Percentiles rank a stretch among this genome's conserved stretches.
Evolutionary conservation across 345 rosid genomes (phyloP).

Genomic region (Citrus cavaleriei): DNA sequence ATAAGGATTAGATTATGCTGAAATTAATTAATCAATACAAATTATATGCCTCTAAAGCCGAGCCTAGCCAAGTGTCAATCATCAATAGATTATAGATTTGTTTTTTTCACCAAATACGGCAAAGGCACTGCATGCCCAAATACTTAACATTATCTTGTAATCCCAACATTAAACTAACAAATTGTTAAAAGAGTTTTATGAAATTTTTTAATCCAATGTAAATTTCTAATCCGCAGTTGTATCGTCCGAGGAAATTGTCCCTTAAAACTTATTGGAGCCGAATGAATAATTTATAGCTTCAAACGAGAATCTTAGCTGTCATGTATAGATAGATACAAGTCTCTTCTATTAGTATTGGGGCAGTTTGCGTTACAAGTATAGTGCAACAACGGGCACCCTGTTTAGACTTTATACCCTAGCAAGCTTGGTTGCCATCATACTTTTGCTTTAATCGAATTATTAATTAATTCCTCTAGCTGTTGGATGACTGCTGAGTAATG

Average conservation of each 20-base stretch:
- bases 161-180: slow-evolving; percentile 1
- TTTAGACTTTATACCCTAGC: neutral
- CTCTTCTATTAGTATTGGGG: too few species aligned
- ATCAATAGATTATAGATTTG: slow-evolving; percentile 17
- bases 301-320: slow-evolving; percentile 11
- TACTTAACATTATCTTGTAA: slow-evolving; percentile 19
- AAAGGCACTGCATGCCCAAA: neutral
- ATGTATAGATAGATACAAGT: too few species aligned
- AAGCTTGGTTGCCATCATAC: neutral
- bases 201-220: neutral
- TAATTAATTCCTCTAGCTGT: neutral
- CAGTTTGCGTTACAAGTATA: too few species aligned
- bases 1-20: neutral
- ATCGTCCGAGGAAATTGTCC: slow-evolving; percentile 3
- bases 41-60: neutral
- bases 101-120: neutral
- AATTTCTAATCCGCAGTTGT: neutral
- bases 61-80: slow-evolving; percentile 32
- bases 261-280: neutral
- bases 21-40: neutral
- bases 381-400: too few species aligned
- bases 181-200: too few species aligned
- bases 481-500: too few species aligned
- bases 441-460: neutral
- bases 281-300: neutral